phyloP scores from a whole-genome alignment of 345 rosid species.

The Acer yangbiense region DNA sequence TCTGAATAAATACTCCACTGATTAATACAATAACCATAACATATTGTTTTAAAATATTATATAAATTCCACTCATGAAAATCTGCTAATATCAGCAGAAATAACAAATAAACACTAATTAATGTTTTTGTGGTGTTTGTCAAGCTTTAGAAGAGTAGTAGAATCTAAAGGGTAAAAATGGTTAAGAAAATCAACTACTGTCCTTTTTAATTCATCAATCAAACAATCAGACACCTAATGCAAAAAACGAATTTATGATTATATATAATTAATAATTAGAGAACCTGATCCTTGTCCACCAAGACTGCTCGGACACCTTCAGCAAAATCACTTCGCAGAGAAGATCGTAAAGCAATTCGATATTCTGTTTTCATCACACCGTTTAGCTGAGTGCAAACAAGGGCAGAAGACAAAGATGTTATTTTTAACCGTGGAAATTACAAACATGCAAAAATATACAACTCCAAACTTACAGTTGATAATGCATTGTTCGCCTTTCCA shows the following conservation, averaged over 20 bases:
- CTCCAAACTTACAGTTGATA: slow-evolving; percentile 58
- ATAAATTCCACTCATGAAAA: background rate
- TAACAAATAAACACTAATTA: background rate
- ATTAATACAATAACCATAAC: background rate
- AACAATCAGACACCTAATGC: background rate
- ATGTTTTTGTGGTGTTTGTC: background rate
- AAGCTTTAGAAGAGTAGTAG: background rate
- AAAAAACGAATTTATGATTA: background rate
- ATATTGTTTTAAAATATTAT: background rate
- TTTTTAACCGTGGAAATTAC: background rate
- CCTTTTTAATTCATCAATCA: background rate
- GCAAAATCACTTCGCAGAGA: slow-evolving; percentile 69
- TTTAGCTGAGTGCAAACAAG: slow-evolving; percentile 48
- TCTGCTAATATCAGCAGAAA: background rate
- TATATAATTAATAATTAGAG: slow-evolving; percentile 14
- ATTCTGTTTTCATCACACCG: slow-evolving; percentile 88
- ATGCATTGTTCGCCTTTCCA: slow-evolving; percentile 52
- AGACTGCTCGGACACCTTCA: slow-evolving; percentile 94
- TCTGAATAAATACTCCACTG: background rate
- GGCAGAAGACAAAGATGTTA: slow-evolving; percentile 11
- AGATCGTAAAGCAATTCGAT: slow-evolving; percentile 78
- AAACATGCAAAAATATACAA: background rate
- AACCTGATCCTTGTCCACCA: slow-evolving; percentile 97
- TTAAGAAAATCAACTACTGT: background rate
- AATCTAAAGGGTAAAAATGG: no score